Base-by-base conservation (phyloP, 208 protist genomes). In the Leishmania lainsoni region DNA sequence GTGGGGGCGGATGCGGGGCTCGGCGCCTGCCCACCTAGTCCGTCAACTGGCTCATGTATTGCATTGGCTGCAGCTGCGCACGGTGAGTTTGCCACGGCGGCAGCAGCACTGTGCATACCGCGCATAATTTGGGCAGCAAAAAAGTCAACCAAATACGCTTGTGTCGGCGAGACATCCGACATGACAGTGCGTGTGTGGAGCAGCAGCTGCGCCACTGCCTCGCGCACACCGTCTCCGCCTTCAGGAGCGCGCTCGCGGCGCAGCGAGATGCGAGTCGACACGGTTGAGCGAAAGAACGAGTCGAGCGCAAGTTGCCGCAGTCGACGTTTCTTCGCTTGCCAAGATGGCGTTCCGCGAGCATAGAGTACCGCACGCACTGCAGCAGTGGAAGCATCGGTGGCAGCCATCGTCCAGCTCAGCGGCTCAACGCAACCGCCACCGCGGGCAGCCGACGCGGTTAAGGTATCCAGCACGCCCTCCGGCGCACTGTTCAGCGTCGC, bases 81-180 rank as follows among this genome's bases (percentile, higher is more conserved):
- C 8, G 69, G 45, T 5, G 22, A 22, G 22, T 16, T 56, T 65
- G 56, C 39, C 39, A 48, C 74, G 20, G 74, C 14, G 8, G 56
- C 16, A n/a, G 17, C 32, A 48, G 8, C 26, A 45, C 8, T 3
- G 1, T n/a, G 54, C 12, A 5, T 56, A 32, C 56, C 32, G 32
- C 49, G 52, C 45, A 78, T 63, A 68, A 85, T 72, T 3, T 52
- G 59, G 0, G 51, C 59, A 10, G 71, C 76, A 48, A 86, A 82
- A 42, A 86, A 78, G 56, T 86, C 73, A 2, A 86, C 54, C n/a
- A 86, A 74, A 58, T 86, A 61, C 29, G 61, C 74, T 72, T 86
- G 82, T 5, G 82, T 86, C 45, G 78, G 78, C 10, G 82, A 86
- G 29, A 86, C 59, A 0, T 74, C 63, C 26, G 72, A 48, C 78